Base-by-base conservation (phyloP, 2,329 filamentous ascomycete genomes). In the Stromatinia cepivora region DNA sequence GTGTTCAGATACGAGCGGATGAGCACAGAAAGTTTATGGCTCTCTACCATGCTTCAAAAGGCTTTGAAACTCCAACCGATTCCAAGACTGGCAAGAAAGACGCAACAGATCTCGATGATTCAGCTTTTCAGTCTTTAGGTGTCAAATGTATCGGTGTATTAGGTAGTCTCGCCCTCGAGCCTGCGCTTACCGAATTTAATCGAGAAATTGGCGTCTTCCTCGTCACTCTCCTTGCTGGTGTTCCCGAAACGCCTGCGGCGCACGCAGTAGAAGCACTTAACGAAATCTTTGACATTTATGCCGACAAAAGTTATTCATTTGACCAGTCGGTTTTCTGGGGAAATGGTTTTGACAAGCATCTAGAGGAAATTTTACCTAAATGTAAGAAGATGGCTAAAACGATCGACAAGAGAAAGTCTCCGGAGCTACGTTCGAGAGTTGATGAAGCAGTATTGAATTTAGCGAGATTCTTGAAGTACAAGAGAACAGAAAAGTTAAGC, bases 61-160 rank as follows among this genome's bases (percentile, higher is more conserved):
- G 70, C 71, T 74, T 83, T 34, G 58, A 71, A 46, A 68, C 71
- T 25, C 54, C 75, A 28, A 69, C 73, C 65, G 73, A 75, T 34
- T 61, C 71, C 17, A 73, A 72, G 36, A 67, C 63, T 8, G 6
- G 64, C 6, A 70, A 75, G 66, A 72, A 70, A 46, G 58, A 70
- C 56, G 13, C 69, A 17, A 70, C 71, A 10, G 54, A 71, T 39
- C 76, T 78, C 28, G 76, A 79, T 52, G 71, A 75, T 3, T 87
- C 90, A 71, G 85, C 87, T 39, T 88, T 90, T 79, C 87, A 81
- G 77, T 82, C 82, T 50, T 82, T 90, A 3, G 84, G 87, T 39
- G 87, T 90, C 72, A 90, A 90, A 80, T 90, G 87, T 75, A 82
- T 91, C 72, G 88, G 88, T 67, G 87, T 90, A 9, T 82, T 91